Evolutionary conservation across 1,284 basidiomycete genomes (phyloP), one percentile per base, ranked within the genome.

Genomic region (Ganoderma lingzhi): DNA sequence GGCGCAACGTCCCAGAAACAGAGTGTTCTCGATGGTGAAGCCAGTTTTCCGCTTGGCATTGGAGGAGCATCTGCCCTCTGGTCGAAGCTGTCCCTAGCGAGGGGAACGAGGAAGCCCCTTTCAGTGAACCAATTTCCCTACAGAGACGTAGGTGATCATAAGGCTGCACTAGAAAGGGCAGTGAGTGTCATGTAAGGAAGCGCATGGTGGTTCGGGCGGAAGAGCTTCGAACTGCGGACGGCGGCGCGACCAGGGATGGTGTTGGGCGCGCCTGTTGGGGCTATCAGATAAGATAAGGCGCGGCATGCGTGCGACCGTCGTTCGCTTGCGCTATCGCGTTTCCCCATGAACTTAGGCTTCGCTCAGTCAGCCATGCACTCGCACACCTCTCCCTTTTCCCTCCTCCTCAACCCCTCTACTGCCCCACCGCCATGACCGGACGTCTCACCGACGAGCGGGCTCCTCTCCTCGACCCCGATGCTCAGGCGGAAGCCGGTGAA

Each of bases 401-500:
- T 35, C 56, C 37, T 45, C 32, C 67, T 65, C 56, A 35, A 35
- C 55, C 62, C 63, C 56, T 28, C 53, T 55, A 63, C 44, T 35
- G 35, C 35, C 35, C 53, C 60, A 32, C 69, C 60, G 61, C 62
- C 64, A 71, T 71, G 70, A 19, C 68, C 28, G 72, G 71, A 39
- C 63, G 48, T 23, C 64, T 60, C 59, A 55, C 28, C 62, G 68
- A 73, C 68, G 72, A 73, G 62, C 70, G 70, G 42, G 68, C 67
- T 44, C 70, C 72, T 19, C 70, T 73, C 39, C 66, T 73, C 59
- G 55, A 66, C 44, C 66, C 66, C 4, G 68, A 66, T 23, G 53
- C 67, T 5, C 62, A 72, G 60, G 53, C 59, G 9, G 70, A 71
- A 63, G 72, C 66, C 61, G 68, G 69, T 70, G 67, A 67, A 62